Evolutionary conservation across 1,284 basidiomycete species (phyloP), one percentile per base, ranked within the genome.

Genomic region (Inonotus hispidus): DNA sequence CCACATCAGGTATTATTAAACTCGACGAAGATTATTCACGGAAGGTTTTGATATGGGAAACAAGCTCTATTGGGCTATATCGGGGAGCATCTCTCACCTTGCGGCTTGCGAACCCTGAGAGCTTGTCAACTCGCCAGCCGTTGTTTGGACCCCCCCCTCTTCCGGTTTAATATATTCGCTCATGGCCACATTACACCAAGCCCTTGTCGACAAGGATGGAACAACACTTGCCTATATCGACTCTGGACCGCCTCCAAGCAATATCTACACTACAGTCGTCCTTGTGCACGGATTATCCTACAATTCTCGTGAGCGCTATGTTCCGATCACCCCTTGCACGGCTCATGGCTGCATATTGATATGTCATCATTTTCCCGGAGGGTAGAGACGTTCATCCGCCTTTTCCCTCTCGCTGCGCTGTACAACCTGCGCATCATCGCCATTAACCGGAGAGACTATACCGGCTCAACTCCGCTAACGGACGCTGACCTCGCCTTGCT

Each of bases 381-480:
- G 11, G 29, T 43, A 63, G 61, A 41, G 21, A 50, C 21, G 13
- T 63, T 63, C 53, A n/a, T 45, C 7, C 52, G 58, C 7, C 13
- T 63, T n/a, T 7, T 50, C n/a, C 25, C 49, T 21, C 37, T 54
- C 45, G 58, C 58, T 19, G 7, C 58, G 8, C 29, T 23, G n/a
- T 45, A 56, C 37, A 39, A 32, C 16, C 14, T 63, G 25, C 52
- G 61, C 10, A 25, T 63, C 53, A 63, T 63, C 21, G 57, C 58
- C 4, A 41, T 66, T 35, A 66, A 64, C 29, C 56, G 64, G 10
- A 53, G 64, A 23, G 64, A 66, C 49, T 66, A 64, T 32, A 43
- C 29, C 25, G 57, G 58, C 21, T 66, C 64, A 16, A 60, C 64
- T 4, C 54, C 38, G 8, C 54, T 62, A 43, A 23, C 60, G 5